Percentiles rank a stretch among this genome's conserved stretches.
Conservation (phyloP, 1,139 yeast species). For the Sugiyamaella novakii region DNA sequence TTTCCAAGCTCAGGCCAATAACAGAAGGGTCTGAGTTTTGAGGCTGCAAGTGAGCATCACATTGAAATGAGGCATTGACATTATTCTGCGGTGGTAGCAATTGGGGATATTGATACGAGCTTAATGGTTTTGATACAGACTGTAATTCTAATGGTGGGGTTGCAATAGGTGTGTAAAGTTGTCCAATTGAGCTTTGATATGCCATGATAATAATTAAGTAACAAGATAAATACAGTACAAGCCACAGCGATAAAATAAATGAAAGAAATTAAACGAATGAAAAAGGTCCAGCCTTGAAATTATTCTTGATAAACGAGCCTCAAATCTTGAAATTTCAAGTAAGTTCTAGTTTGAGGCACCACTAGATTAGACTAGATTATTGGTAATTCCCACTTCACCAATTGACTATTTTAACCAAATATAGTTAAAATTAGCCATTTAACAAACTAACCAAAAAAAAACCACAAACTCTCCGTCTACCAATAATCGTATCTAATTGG, state of each 20-base stretch:
- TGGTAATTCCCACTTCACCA: constrained; percentile 7
- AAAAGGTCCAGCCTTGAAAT: constrained; percentile 11
- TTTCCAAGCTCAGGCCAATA: constrained; percentile 12
- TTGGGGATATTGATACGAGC: background rate
- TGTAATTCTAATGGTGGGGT: constrained; percentile 15
- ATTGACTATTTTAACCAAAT: background rate
- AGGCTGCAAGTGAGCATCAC: background rate
- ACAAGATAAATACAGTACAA: too few relatives aligned
- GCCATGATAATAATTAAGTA: too few relatives aligned
- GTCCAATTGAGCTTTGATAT: constrained; percentile 1
- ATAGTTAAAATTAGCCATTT: background rate
- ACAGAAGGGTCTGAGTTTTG: constrained; percentile 5
- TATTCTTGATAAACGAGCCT: too few relatives aligned
- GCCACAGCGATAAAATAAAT: too few relatives aligned
- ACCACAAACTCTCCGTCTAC: background rate
- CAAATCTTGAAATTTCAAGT: too few relatives aligned
- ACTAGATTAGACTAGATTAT: background rate
- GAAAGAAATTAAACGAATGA: background rate
- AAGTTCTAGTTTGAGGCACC: too few relatives aligned
- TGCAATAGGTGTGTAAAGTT: constrained; percentile 8
- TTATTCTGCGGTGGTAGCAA: background rate
- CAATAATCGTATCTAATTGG: too few relatives aligned
- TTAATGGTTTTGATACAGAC: background rate
- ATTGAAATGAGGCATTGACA: background rate
- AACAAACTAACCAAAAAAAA: constrained; percentile 5